Evolutionary conservation across 768 basidiomycete species (phyloP), one percentile per base, ranked within the genome.

Genomic region (Trametes coccinea): DNA sequence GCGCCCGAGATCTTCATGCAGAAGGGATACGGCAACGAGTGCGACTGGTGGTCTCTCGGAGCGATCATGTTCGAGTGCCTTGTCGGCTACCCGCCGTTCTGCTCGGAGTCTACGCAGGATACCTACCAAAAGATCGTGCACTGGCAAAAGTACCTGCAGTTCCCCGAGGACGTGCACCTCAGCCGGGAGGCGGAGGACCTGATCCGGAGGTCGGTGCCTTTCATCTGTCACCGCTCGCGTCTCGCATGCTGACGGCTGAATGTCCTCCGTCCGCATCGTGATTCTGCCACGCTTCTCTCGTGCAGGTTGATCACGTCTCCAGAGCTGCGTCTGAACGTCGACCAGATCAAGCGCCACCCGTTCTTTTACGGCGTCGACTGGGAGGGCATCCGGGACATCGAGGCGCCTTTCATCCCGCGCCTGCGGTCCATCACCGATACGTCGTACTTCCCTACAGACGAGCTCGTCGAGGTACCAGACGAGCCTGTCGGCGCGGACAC

Each of bases 41-140:
- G 95, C 70, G 97, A 99, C 74, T 98, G 95, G 95, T 99, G 97
- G 97, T 97, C 95, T 7, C 82, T 98, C 31, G 97, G 97, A 4
- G 93, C 95, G 16, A 98, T 98, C 79, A 95, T 93, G 90, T 99
- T 97, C 73, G 96, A 98, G 76, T 97, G 91, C 74, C 78, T 98
- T 27, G 93, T 98, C 66, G 97, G 97, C 57, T 98, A 97, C 74
- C 94, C 95, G 27, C 95, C 94, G 0, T 95, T 98, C 79, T 98
- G 94, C 75, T 93, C 94, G 4, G 95, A 98, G 73, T 91, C 90
- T 54, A 95, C 97, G 22, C 93, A 96, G 68, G 96, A 98, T 66
- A 98, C 95, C 27, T 99, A 99, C 75, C 88, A 95, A 70, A 98
- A 98, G 77, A 98, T 98, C 66, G 88, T 96, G 76, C 90, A 95